Evolutionary conservation across 208 protist species (phyloP), one percentile per base, ranked within the genome.

Genomic region (Polymyxa betae): DNA sequence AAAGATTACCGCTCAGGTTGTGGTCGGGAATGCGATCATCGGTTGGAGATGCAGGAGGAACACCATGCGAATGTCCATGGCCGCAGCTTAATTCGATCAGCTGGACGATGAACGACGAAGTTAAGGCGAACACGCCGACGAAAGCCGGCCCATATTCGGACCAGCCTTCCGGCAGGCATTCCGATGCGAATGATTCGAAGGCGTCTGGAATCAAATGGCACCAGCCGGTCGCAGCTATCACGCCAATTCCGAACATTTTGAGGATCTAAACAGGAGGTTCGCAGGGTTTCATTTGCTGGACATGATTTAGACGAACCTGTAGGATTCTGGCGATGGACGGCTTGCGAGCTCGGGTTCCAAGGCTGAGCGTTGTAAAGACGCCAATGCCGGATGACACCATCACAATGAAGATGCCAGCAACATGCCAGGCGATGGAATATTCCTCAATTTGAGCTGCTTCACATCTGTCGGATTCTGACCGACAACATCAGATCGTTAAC

Each of bases 231-330:
- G 72, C 72, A 5, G 72, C 72, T 20, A 82, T 82, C 5, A 82
- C 72, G 72, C 72, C 72, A 43, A 82, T 82, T 20, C 72, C 72
- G 72, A 82, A 82, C 72, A 82, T 82, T 43, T 82, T 82, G n/a
- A 82, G 35, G 16, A 82, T 24, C 49, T 60, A 24, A 60, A 60
- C n/a, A n/a, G n/a, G n/a, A n/a, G n/a, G n/a, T n/a, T n/a, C n/a
- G n/a, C n/a, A n/a, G n/a, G n/a, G n/a, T n/a, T n/a, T n/a, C n/a
- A n/a, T n/a, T n/a, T n/a, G n/a, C n/a, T n/a, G n/a, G n/a, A n/a
- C n/a, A n/a, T n/a, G n/a, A n/a, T n/a, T 60, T 60, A 24, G 5
- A 60, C 49, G 5, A 60, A 60, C 72, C n/a, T 82, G 72, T 20
- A 82, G 72, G 12, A 43, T 43, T 12, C n/a, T 5, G 35, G 72